Base-by-base conservation (phyloP, 1,139 yeast species). In the Nematodospora anomalae region DNA sequence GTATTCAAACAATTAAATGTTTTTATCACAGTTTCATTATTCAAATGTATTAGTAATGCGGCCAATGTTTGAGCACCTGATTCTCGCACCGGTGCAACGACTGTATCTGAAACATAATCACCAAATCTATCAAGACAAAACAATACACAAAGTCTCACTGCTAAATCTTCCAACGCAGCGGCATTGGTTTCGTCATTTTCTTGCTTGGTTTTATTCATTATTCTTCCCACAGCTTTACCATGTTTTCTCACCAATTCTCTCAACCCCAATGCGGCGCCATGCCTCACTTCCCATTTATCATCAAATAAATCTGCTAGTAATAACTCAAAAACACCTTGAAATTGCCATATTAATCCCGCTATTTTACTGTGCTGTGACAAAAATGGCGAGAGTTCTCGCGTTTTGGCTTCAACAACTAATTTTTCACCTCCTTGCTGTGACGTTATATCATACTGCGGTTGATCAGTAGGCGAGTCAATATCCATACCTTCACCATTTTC, bases 21-120 rank as follows among this genome's bases (percentile, higher is more conserved):
- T 38, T 74, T 69, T 5, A 79, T 50, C 4, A 80, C 77, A 3
- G 74, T 63, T 3, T 74, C 78, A 20, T 71, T 67, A 28, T 68
- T 61, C 32, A 92, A 66, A 62, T 89, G 95, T 21, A 83, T 68
- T 33, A 92, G 65, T 33, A 92, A 66, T 1, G 97, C 96, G 18
- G 96, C 98, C 34, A 94, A 62, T 0, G 97, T 80, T 60, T 94
- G 99, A 0, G 97, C 97, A 21, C 94, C 88, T 16, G 96, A 88
- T 62, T 94, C 99, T 52, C 98, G 71, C 3, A 94, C 97, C 0
- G 99, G 99, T 0, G 97, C 98, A 27, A 94, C 95, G 11, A 94
- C 99, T 6, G 96, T 94, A 57, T 94, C 99, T 32, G 96, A 85
- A 26, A 94, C 96, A 58, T 87, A 94, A 62, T 94, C 99, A 38